A percentile compares a stretch with the other conserved stretches of the same genome.
Evolutionary conservation across 495 filamentous ascomycete species (phyloP).

Genomic region (Chlorociboria aeruginascens): DNA sequence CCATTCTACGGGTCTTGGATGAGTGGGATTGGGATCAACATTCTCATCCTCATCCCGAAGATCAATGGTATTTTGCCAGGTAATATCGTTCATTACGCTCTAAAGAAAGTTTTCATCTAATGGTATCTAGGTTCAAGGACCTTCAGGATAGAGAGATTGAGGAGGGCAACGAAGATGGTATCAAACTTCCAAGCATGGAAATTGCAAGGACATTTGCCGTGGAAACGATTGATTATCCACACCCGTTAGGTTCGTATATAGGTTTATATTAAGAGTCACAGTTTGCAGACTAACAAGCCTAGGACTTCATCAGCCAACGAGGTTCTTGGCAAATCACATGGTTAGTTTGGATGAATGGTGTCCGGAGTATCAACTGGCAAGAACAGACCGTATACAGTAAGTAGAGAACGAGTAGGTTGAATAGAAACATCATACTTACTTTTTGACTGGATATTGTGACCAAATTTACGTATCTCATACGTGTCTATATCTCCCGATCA

Average conservation of each 20-base stretch:
- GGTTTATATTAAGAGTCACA: background rate
- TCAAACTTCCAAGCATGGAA: conserved; percentile 13
- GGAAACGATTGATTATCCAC: conserved; percentile 14
- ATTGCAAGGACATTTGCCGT: conserved; percentile 16
- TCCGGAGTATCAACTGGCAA: conserved; percentile 7
- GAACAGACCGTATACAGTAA: background rate
- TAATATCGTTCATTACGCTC: background rate
- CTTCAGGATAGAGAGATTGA: conserved; percentile 1
- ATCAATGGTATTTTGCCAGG: conserved; percentile 16
- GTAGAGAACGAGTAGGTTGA: too few species aligned
- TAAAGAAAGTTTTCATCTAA: background rate
- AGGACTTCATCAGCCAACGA: background rate
- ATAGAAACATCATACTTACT: too few species aligned
- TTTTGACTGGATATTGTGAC: too few species aligned
- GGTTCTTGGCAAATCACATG: background rate
- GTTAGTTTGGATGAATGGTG: conserved; percentile 4
- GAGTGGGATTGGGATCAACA: conserved; percentile 1
- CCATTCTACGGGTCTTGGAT: conserved; percentile 8
- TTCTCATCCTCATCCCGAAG: conserved; percentile 4
- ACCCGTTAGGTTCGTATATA: conserved; percentile 11
- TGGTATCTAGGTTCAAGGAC: conserved; percentile 1
- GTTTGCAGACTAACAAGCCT: background rate
- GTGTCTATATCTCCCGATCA: too few species aligned
- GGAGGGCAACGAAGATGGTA: conserved; percentile 1
- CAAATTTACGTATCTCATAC: too few species aligned